A percentile compares a stretch with the other conserved stretches of the same genome.
phyloP scores from a whole-genome alignment of 306 rosid species.

The Cercis canadensis region DNA sequence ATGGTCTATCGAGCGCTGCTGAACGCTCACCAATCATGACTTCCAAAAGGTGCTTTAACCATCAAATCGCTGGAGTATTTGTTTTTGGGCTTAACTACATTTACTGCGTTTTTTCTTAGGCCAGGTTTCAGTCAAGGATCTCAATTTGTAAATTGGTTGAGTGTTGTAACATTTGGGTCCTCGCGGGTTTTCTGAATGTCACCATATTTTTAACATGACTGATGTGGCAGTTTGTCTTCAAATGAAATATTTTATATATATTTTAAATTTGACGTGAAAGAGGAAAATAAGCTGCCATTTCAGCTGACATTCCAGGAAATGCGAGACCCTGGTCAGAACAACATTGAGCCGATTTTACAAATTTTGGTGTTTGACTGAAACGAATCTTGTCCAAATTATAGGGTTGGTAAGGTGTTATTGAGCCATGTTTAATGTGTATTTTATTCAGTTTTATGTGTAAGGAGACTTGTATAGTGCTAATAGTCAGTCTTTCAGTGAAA shows the following conservation, averaged over 20 bases:
- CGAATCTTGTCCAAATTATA: constrained; percentile 27
- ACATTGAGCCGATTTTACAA: constrained; percentile 34
- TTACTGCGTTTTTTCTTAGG: background rate
- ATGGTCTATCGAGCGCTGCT: constrained; percentile 56
- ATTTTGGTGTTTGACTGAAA: constrained; percentile 36
- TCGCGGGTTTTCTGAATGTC: constrained; percentile 38
- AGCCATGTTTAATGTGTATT: constrained; percentile 45
- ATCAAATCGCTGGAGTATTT: constrained; percentile 37
- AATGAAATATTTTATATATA: background rate
- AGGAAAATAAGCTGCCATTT: constrained; percentile 32
- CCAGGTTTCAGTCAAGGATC: constrained; percentile 22
- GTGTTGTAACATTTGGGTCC: constrained; percentile 42
- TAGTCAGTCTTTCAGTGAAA: constrained; percentile 36
- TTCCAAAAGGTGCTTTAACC: constrained; percentile 32
- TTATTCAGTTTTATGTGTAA: constrained; percentile 27
- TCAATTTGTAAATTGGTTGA: constrained; percentile 40
- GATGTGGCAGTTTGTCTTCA: background rate
- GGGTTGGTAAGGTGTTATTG: constrained; percentile 34
- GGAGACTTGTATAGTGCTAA: constrained; percentile 34
- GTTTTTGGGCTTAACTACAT: constrained; percentile 41
- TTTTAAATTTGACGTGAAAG: background rate
- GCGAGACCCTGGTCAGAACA: constrained; percentile 31
- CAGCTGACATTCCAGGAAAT: constrained; percentile 43
- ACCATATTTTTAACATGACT: constrained; percentile 15
- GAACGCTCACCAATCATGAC: constrained; percentile 58